Base-by-base conservation (phyloP, 1,284 basidiomycete species). In the Schizopora paradoxa region DNA sequence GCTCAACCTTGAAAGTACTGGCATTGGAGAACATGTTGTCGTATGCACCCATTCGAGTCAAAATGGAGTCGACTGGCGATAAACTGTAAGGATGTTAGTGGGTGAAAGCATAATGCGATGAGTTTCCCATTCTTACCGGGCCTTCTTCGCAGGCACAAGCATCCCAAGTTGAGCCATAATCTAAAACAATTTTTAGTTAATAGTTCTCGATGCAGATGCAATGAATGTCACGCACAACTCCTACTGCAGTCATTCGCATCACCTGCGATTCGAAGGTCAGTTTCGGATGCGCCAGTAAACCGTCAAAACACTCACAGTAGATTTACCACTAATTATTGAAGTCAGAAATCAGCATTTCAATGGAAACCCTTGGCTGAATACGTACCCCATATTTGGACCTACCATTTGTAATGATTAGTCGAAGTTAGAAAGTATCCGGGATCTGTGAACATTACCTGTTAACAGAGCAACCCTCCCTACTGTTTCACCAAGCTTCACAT, bases 131-230 rank as follows among this genome's bases (percentile, higher is more conserved):
- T 61, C 73, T 47, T 54, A 88, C 86, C 78, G 74, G 22, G 95
- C 96, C 43, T 68, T 76, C 27, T 75, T 65, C 0, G 96, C 95
- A 2, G 96, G 96, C 2, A 99, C 91, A 42, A 88, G 79, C 85
- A 98, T 99, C n/a, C 96, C 96, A 14, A 99, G 70, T 62, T 98
- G 95, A 6, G 93, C 94, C 82, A 97, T 89, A 56, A 98, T 97
- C 82, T 86, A 37, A 43, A n/a, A 26, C 14, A 28, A 37, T 10
- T 33, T 16, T 26, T 18, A 22, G 43, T 26, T 41, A 16, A 27
- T 41, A 21, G 45, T 32, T 42, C 28, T 19, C 31, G 32, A 34
- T 1, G 26, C 21, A 38, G 18, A 29, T 4, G 3, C 31, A 21
- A 27, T 42, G n/a, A n/a, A n/a, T n/a, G n/a, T n/a, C 29, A 61